Conservation (phyloP, 2,329 filamentous ascomycete species). For the Apiospora saccharicola region DNA sequence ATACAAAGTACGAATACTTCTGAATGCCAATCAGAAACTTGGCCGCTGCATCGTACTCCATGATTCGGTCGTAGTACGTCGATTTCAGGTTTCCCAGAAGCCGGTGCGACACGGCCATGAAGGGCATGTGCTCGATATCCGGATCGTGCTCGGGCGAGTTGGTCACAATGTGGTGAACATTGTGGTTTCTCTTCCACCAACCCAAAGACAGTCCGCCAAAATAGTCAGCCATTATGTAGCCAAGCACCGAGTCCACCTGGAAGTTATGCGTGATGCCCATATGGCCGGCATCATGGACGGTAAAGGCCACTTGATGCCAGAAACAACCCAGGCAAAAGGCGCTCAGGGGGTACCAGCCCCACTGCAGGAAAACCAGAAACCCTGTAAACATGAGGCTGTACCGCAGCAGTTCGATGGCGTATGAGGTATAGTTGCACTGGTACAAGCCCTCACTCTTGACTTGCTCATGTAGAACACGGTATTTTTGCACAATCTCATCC, state of each 20-base stretch:
- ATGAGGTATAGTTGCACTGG: slow-evolving; percentile 82
- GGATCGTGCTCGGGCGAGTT: slow-evolving; percentile 96
- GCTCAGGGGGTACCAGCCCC: slow-evolving; percentile 72
- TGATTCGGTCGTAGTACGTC: slow-evolving; percentile 83
- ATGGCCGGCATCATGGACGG: slow-evolving; percentile 93
- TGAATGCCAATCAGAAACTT: slow-evolving; percentile 76
- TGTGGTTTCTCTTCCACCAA: slow-evolving; percentile 98
- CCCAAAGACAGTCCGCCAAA: slow-evolving; percentile 88
- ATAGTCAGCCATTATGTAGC: slow-evolving; percentile 89
- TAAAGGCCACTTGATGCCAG: slow-evolving; percentile 96
- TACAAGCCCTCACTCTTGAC: slow-evolving; percentile 81
- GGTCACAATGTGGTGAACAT: slow-evolving; percentile 95
- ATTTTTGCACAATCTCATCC: slow-evolving; percentile 78
- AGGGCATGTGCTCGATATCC: slow-evolving; percentile 90
- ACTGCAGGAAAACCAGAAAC: slow-evolving; percentile 67
- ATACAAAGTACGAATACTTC: slow-evolving; percentile 82
- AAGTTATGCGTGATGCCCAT: slow-evolving; percentile 97
- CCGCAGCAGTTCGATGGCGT: slow-evolving; percentile 75
- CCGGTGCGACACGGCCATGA: slow-evolving; percentile 86
- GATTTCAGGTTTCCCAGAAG: slow-evolving; percentile 77
- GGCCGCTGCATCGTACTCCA: slow-evolving; percentile 79
- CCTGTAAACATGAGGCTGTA: slow-evolving; percentile 73
- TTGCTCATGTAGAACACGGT: slow-evolving; percentile 76
- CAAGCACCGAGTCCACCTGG: slow-evolving; percentile 81
- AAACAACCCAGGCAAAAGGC: slow-evolving; percentile 80